Conservation (phyloP, 495 filamentous ascomycete genomes). For the Mycothermus thermophilus region DNA sequence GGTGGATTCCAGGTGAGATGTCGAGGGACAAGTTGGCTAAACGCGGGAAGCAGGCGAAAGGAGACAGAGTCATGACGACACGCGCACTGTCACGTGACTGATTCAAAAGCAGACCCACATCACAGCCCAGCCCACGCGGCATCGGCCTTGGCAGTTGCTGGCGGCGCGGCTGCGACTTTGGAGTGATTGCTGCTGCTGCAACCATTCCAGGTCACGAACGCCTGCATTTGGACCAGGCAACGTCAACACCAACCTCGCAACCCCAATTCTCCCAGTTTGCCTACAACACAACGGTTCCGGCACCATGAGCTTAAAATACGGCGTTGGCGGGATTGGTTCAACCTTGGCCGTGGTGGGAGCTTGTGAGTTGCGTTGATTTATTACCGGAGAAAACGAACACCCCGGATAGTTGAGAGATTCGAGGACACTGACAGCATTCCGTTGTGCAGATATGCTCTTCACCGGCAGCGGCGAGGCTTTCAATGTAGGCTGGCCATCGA, state of each 20-base stretch:
- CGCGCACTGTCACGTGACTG: constrained; percentile 10
- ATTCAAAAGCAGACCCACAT: too few species aligned
- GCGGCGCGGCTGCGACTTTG: not conserved
- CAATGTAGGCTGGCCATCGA: constrained; percentile 51
- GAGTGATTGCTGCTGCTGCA: not conserved
- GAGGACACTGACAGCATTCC: not conserved
- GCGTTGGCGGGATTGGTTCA: constrained; percentile 52
- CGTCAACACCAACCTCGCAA: not conserved
- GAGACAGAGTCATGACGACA: too few species aligned
- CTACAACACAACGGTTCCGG: too few species aligned
- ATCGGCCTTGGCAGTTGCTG: constrained; percentile 9
- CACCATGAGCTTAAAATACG: constrained; percentile 52
- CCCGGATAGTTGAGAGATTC: not conserved
- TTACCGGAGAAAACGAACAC: too few species aligned
- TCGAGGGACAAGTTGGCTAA: not conserved
- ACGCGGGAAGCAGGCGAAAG: constrained; percentile 2
- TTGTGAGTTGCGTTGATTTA: constrained; percentile 57
- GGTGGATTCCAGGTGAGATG: constrained; percentile 1
- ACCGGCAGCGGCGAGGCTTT: constrained; percentile 91
- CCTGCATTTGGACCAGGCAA: too few species aligned
- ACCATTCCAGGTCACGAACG: too few species aligned
- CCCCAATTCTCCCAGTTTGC: too few species aligned
- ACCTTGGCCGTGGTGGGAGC: constrained; percentile 70
- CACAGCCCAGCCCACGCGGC: too few species aligned
- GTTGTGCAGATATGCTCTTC: constrained; percentile 82